A percentile compares a stretch with the other conserved stretches of the same genome.
phyloP scores from a whole-genome alignment of 257 asterid species.

The Salvia rosmarinus region DNA sequence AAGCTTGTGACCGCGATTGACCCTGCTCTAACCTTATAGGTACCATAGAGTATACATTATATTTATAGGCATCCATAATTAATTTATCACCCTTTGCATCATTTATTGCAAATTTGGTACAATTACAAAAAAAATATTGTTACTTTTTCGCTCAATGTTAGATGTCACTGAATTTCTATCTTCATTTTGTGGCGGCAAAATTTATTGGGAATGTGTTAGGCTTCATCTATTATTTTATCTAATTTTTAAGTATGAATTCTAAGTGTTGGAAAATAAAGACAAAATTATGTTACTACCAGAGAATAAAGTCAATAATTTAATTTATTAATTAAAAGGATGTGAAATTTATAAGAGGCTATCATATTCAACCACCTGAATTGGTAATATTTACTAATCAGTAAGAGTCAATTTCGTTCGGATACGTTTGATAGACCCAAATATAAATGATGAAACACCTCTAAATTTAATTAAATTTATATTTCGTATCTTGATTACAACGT shows the following conservation, averaged over 20 bases:
- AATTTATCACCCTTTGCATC: slow-evolving; percentile 12
- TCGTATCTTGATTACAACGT: background rate
- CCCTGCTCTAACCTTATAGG: background rate
- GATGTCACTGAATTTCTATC: no score
- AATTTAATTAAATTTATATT: background rate
- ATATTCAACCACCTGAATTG: slow-evolving; percentile 14
- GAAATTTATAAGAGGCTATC: background rate
- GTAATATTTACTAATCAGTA: background rate
- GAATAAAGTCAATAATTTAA: no score
- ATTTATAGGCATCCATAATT: slow-evolving; percentile 1
- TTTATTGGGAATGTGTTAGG: background rate
- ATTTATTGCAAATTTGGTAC: slow-evolving; percentile 22
- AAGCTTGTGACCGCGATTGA: background rate
- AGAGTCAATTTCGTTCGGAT: slow-evolving; percentile 23
- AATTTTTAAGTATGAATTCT: background rate
- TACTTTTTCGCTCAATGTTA: no score
- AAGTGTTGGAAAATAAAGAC: background rate
- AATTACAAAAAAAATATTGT: no score
- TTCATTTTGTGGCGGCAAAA: background rate
- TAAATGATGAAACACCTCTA: slow-evolving; percentile 29
- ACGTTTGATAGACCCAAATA: slow-evolving; percentile 23
- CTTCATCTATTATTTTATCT: background rate
- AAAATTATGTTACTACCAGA: no score
- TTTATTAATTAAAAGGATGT: background rate
- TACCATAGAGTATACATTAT: background rate